Conservation (phyloP, 352 stramenopile species). For the Globisporangium emineosum region DNA sequence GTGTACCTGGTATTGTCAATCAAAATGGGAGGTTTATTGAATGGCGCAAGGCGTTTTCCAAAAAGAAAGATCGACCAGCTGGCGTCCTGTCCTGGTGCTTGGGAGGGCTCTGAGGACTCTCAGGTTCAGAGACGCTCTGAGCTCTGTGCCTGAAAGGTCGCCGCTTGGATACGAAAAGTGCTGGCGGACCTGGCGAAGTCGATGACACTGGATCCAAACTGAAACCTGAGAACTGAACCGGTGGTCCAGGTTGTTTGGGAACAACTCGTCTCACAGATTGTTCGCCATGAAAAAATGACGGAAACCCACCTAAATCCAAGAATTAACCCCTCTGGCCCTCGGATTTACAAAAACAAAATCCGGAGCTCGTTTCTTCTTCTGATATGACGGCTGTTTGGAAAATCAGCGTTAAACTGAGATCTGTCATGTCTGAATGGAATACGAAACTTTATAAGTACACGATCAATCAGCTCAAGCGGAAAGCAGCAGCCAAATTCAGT, state of each 20-base stretch:
- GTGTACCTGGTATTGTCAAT: neutral
- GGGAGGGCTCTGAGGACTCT: neutral
- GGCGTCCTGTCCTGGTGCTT: neutral
- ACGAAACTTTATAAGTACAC: too few species aligned
- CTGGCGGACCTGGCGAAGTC: neutral
- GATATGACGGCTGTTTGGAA: too few species aligned
- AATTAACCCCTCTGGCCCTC: too few species aligned
- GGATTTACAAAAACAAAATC: too few species aligned
- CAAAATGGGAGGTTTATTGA: neutral
- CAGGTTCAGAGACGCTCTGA: neutral
- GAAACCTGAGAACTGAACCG: neutral
- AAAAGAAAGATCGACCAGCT: neutral
- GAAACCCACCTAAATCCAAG: too few species aligned
- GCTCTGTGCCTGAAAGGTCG: neutral
- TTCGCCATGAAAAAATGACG: too few species aligned
- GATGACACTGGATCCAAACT: slow-evolving; percentile 2
- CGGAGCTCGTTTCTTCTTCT: too few species aligned
- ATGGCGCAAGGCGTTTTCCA: neutral
- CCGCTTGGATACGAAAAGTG: neutral
- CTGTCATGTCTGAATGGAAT: too few species aligned
- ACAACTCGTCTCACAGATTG: too few species aligned
- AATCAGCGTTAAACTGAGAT: too few species aligned
- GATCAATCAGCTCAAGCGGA: too few species aligned
- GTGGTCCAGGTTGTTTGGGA: neutral
- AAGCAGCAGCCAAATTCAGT: too few species aligned